Percentiles rank a stretch among this genome's conserved stretches.
These are phyloP conservation scores for Tardiomyces depauwii DNA, from an alignment of 1,139 yeast genomes.

Conservation along the genomic window DNA sequence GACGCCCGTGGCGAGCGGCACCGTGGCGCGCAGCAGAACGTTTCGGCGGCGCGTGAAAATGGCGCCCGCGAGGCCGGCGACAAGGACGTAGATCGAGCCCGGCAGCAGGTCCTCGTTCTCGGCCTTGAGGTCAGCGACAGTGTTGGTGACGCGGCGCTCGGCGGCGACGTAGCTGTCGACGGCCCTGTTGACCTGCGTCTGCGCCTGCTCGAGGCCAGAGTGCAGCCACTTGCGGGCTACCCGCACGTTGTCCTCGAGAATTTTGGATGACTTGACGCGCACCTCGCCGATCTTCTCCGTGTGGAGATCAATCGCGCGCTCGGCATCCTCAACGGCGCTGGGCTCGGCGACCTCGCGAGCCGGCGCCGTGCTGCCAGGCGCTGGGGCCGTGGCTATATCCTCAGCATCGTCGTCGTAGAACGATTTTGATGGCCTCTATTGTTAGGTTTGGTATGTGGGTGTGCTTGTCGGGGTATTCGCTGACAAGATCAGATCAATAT, in stretches of 20 bases:
- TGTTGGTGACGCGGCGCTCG: constrained; percentile 56
- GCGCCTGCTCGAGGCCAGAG: constrained; percentile 23
- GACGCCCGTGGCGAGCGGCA: constrained; percentile 59
- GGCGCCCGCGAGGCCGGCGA: constrained; percentile 73
- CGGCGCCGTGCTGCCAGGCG: constrained; percentile 46
- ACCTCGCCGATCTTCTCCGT: constrained; percentile 44
- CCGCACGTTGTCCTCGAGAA: constrained; percentile 40
- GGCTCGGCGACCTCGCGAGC: constrained; percentile 37
- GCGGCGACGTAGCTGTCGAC: constrained; percentile 43
- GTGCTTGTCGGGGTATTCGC: no score
- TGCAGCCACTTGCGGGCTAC: constrained; percentile 34
- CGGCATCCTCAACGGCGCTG: constrained; percentile 23
- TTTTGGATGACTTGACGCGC: constrained; percentile 41
- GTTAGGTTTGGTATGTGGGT: not conserved
- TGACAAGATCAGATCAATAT: no score
- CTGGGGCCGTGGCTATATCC: constrained; percentile 29
- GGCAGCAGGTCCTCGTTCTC: constrained; percentile 69
- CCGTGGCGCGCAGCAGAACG: constrained; percentile 41
- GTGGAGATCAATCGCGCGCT: constrained; percentile 6
- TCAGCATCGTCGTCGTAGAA: constrained; percentile 46
- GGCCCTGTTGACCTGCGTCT: constrained; percentile 30
- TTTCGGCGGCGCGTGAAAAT: constrained; percentile 68
- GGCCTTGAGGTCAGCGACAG: constrained; percentile 60
- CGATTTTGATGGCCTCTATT: constrained; percentile 19
- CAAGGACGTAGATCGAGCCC: constrained; percentile 55